A percentile compares a stretch with the other conserved stretches of the same genome.
These are phyloP conservation scores for Globisporangium echinulatum DNA, from an alignment of 352 stramenopile species.

Conservation along the genomic window DNA sequence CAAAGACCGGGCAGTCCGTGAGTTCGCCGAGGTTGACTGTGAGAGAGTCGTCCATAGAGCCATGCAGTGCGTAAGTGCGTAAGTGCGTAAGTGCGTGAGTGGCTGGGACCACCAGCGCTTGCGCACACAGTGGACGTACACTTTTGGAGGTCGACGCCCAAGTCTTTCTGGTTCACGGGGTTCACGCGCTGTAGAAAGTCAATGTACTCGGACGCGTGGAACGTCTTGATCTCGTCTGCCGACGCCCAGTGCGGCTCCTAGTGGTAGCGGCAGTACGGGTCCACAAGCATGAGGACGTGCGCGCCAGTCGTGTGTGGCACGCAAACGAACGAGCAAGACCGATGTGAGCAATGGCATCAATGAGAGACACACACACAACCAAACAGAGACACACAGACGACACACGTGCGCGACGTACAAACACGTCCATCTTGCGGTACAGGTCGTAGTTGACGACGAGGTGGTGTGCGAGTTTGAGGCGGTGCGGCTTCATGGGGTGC, in stretches of 20 bases:
- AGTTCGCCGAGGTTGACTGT: conserved; percentile 94
- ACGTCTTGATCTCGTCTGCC: conserved; percentile 93
- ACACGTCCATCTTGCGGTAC: conserved; percentile 99
- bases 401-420: conserved; percentile 47
- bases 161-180: conserved; percentile 91
- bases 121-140: conserved; percentile 29
- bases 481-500: conserved; percentile 97
- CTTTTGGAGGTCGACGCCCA: conserved; percentile 62
- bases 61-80: too few relatives aligned
- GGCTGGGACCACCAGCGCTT: neutral
- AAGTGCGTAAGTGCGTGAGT: neutral
- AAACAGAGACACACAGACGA: neutral
- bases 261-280: neutral
- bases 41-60: neutral
- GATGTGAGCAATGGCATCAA: neutral
- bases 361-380: neutral
- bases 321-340: neutral
- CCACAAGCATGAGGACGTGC: too few relatives aligned
- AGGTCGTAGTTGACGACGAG: conserved; percentile 98
- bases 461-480: conserved; percentile 97
- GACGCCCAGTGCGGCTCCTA: conserved; percentile 79
- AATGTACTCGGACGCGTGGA: conserved; percentile 98
- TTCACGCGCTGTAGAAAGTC: conserved; percentile 95
- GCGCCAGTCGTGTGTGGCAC: too few relatives aligned
- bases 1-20: conserved; percentile 98